A percentile compares a stretch with the other conserved stretches of the same genome.
These are phyloP conservation scores for Aspergillus neotritici DNA, from an alignment of 2,329 filamentous ascomycete species.

Conservation along the genomic window DNA sequence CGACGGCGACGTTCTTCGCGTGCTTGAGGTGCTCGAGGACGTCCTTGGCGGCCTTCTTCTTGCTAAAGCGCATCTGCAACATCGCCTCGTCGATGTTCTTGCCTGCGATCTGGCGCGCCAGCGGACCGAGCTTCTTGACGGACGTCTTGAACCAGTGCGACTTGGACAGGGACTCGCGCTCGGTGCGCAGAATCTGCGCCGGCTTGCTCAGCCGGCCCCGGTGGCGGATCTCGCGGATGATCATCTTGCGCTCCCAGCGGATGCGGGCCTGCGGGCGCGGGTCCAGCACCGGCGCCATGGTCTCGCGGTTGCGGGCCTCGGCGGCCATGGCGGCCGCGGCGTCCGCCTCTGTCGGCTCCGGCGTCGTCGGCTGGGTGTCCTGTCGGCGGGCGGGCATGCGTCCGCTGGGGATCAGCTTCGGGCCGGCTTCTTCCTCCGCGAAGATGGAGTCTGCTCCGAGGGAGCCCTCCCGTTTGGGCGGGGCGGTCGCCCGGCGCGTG, in stretches of 20 bases:
- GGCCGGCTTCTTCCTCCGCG: constrained; percentile 30
- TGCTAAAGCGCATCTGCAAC: constrained; percentile 88
- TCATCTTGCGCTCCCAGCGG: constrained; percentile 77
- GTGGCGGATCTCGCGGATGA: constrained; percentile 67
- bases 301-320: constrained; percentile 42
- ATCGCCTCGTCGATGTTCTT: constrained; percentile 94
- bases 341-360: constrained; percentile 9
- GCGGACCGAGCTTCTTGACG: constrained; percentile 81
- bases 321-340: constrained; percentile 21
- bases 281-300: constrained; percentile 62
- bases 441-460: constrained; percentile 39
- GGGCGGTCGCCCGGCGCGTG: constrained; percentile 22
- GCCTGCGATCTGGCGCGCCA: constrained; percentile 83
- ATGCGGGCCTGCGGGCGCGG: constrained; percentile 67
- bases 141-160: constrained; percentile 74
- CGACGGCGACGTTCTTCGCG: constrained; percentile 75
- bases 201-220: constrained; percentile 61
- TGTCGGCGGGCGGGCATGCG: constrained; percentile 23
- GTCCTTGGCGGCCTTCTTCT: constrained; percentile 84
- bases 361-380: constrained; percentile 9
- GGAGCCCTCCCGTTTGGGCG: constrained; percentile 30
- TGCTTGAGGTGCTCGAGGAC: constrained; percentile 72
- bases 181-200: constrained; percentile 62
- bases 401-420: constrained; percentile 22
- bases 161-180: constrained; percentile 54